phyloP scores from a whole-genome alignment of 2,329 filamentous ascomycete genomes.

The Hypoxylon sp. region DNA sequence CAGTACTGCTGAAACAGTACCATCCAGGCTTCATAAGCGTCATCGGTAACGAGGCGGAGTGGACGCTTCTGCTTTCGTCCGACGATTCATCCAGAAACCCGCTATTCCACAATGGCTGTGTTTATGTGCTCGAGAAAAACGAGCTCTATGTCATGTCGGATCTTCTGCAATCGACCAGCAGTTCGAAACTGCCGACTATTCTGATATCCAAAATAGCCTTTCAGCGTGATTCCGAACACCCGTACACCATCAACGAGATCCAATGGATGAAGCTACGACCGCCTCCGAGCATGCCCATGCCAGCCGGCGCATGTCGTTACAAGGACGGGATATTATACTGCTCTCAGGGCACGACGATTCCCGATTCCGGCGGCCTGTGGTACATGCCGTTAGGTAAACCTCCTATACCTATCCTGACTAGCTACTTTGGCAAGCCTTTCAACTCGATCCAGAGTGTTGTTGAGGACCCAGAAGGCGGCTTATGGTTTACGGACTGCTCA shows the following conservation, averaged over 20 bases:
- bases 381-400: slow-evolving; percentile 52
- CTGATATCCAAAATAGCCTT: slow-evolving; percentile 59
- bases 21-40: slow-evolving; percentile 53
- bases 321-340: slow-evolving; percentile 57
- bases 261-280: slow-evolving; percentile 59
- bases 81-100: slow-evolving; percentile 56
- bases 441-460: slow-evolving; percentile 61
- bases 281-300: slow-evolving; percentile 59
- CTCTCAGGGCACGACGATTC: slow-evolving; percentile 54
- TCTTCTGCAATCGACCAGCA: slow-evolving; percentile 55
- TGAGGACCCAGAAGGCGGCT: slow-evolving; percentile 53
- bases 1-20: slow-evolving; percentile 55
- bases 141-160: slow-evolving; percentile 62
- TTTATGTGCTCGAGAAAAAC: slow-evolving; percentile 55
- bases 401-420: slow-evolving; percentile 55
- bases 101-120: slow-evolving; percentile 61
- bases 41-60: slow-evolving; percentile 51
- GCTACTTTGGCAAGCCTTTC: slow-evolving; percentile 60
- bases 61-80: slow-evolving; percentile 59
- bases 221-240: slow-evolving; percentile 14
- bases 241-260: slow-evolving; percentile 47
- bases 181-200: slow-evolving; percentile 56
- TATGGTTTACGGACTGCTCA: slow-evolving; percentile 65
- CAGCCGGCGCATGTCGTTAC: slow-evolving; percentile 58
- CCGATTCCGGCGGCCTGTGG: slow-evolving; percentile 48